Base-by-base conservation (phyloP, 805 yeast genomes). In the Starmera amethionina region DNA sequence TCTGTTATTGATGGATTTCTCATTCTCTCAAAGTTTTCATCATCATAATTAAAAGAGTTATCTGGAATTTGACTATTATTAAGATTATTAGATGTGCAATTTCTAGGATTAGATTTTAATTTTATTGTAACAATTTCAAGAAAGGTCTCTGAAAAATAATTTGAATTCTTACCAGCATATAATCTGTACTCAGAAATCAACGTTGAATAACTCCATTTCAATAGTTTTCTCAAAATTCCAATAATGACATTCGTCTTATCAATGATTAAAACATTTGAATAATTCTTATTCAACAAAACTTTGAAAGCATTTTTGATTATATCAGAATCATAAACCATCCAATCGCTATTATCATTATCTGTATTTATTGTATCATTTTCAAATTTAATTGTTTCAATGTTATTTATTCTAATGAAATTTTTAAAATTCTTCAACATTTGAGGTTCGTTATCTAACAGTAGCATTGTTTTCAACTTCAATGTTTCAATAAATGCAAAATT, bases 131-230 rank as follows among this genome's bases (percentile, higher is more conserved):
- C 66, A 43, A 88, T 59, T 53, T 90, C 97, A 36, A 90, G 61
- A 49, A 83, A 87, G 4, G 80, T 80, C 55, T 89, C 96, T 16
- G 87, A 85, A 47, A 73, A 75, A 56, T 87, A 88, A 51, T 79
- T 87, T 36, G 82, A 70, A 48, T 82, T 77, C 47, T 75, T 76
- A 28, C 87, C 83, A 16, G 85, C 69, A 58, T 77, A 84, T 8
- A 84, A 68, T 40, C 96, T 67, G 60, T 87, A 93, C 58, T 90
- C 97, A 50, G 81, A 82, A 18, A 88, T 73, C 5, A 90, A 77
- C 15, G 94, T 80, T 19, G 89, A 77, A 55, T 82, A 82, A 50
- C 79, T 81, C 97, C 97, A 90, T 60, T 82, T 82, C 59, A 86
- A 93, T 32, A 89, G 67, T 55, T 82, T 79, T 39, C 98, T 67